Base-by-base conservation (phyloP, 2,329 filamentous ascomycete species). In the Zymoseptoria crescenta region DNA sequence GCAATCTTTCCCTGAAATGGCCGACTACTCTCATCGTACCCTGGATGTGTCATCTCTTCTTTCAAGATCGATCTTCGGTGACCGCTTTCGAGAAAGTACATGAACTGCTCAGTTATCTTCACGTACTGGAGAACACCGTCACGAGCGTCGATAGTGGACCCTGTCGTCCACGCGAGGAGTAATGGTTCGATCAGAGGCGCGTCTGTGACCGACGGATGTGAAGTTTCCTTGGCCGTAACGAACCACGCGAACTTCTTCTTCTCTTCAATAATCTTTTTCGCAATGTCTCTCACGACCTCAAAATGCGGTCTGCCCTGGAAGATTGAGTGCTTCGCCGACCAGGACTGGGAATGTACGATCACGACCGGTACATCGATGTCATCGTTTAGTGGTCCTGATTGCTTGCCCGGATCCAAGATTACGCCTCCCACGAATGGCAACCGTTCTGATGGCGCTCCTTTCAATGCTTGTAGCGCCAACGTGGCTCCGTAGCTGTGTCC, bases 401-500 rank as follows among this genome's bases (percentile, higher is more conserved):
- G 74, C 70, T 88, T 88, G 56, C 86, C 86, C 0, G 86, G 85
- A 69, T 88, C 86, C 29, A 88, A 77, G 54, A 83, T 78, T 60
- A 88, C 80, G 20, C 78, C 85, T 2, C 81, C 84, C 0, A 79
- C 76, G 61, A 85, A 80, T 0, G 78, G 79, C 19, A 77, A 72
- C 57, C 68, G 65, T 60, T 75, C 58, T 52, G 62, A 75, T 4
- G 78, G 75, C 7, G 75, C 80, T 41, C 74, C 75, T 55, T 80
- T 80, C n/a, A 87, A 75, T 2, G 82, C 80, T 59, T 85, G 83
- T 20, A 87, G 74, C 0, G 83, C 84, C 2, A 82, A 79, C 0
- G 86, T 87, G 1, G 84, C 85, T 54, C 86, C 86, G 72, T 85
- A 87, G 0, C 83, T 86, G 68, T 88, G 85, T 0, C 85, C 85